Evolutionary conservation across 345 rosid species (phyloP).

Genomic region (Triadica sebifera): DNA sequence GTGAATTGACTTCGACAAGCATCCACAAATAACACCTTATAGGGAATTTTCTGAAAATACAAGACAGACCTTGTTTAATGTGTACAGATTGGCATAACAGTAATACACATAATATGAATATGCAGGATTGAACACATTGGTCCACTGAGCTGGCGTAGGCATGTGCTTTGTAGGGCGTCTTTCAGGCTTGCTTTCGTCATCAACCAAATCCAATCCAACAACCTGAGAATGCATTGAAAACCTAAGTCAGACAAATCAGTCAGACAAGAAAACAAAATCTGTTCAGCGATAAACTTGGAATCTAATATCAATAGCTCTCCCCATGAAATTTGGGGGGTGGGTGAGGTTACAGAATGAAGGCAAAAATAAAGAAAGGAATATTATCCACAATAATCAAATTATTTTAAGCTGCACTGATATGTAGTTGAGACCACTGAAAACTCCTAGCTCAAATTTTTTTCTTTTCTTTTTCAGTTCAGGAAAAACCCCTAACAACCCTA

Average conservation of each 20-base stretch:
- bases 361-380: background rate
- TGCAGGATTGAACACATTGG: constrained; percentile 93
- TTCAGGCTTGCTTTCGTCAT: constrained; percentile 99
- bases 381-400: background rate
- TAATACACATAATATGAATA: constrained; percentile 91
- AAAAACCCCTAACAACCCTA: too few relatives aligned
- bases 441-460: too few relatives aligned
- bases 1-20: constrained; percentile 4
- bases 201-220: constrained; percentile 97
- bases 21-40: constrained; percentile 1
- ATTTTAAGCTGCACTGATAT: background rate
- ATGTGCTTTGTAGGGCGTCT: constrained; percentile 99
- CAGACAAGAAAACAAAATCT: background rate
- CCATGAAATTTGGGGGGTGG: background rate
- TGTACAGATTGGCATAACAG: constrained; percentile 92
- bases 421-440: too few relatives aligned
- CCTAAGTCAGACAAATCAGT: constrained; percentile 1
- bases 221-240: constrained; percentile 52
- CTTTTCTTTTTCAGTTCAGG: too few relatives aligned
- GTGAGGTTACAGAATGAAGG: background rate
- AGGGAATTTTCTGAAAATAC: background rate
- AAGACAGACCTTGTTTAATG: constrained; percentile 74
- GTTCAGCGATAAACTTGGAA: background rate
- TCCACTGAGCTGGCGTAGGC: constrained; percentile 99
- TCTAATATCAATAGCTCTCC: background rate